Base-by-base conservation (phyloP, 2,329 filamentous ascomycete genomes). In the Penicillium sp. region DNA sequence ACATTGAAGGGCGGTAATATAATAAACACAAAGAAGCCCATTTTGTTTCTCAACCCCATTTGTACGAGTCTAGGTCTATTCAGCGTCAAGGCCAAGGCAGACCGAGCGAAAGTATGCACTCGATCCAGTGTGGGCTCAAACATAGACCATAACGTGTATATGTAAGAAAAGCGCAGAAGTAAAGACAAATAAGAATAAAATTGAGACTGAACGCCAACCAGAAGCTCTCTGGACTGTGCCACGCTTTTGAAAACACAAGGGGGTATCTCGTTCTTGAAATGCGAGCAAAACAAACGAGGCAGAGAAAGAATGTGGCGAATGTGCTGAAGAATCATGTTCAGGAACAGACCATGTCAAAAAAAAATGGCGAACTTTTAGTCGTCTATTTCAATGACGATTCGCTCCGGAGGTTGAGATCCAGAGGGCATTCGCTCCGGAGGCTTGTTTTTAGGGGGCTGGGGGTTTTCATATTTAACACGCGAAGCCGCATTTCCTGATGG, bases 321-420 rank as follows among this genome's bases (percentile, higher is more conserved):
- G 4, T 5, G 11, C 19, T 13, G 19, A 42, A 42, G 31, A 21
- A n/a, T 23, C 19, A 42, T 19, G 19, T 4, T 19, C 19, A 23
- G 4, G 23, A 42, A 23, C 10, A n/a, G 19, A 23, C 9, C 9
- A 13, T 42, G 11, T 23, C 19, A 19, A 19, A 33, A 33, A 29
- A 3, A 3, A 16, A 9, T 11, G 4, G 44, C 6, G n/a, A 5
- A 39, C n/a, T 13, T 43, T 55, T 45, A 66, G 42, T 66, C 62
- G 42, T 66, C 62, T 16, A 69, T 21, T 33, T 70, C 68, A 45
- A 67, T 67, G 23, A 67, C 55, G 1, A 37, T 37, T 4, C 46
- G 53, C 19, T 64, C 58, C 19, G 37, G 10, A 19, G 4, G 14
- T 37, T 37, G 14, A 6, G n/a, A 23, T n/a, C 5, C 29, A 31